Conservation (phyloP, 129 eudicot genomes). For the Flaveria sonorensis region DNA sequence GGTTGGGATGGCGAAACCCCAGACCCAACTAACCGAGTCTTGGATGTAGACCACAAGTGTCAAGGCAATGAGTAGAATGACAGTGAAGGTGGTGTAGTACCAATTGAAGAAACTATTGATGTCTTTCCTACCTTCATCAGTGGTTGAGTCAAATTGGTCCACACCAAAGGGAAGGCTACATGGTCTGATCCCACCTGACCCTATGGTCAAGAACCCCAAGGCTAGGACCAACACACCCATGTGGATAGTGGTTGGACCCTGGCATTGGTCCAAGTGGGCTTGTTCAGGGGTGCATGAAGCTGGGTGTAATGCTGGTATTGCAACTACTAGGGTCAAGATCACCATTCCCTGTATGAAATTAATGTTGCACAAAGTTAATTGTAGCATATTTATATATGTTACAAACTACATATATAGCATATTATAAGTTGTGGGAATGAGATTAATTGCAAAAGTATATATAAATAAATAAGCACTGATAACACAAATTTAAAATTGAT, state of each 20-base stretch:
- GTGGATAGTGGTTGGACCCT: constrained; percentile 54
- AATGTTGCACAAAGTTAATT: neutral
- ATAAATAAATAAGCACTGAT: too few relatives aligned
- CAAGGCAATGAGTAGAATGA: constrained; percentile 54
- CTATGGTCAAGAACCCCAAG: constrained; percentile 57
- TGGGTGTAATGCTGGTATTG: constrained; percentile 56
- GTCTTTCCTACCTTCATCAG: constrained; percentile 78
- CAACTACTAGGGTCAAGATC: constrained; percentile 63
- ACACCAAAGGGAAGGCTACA: constrained; percentile 90
- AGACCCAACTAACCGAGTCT: constrained; percentile 65
- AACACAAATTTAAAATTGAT: too few relatives aligned
- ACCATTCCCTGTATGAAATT: constrained; percentile 64
- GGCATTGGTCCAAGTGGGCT: constrained; percentile 38
- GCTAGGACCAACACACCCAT: constrained; percentile 53
- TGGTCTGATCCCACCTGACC: constrained; percentile 75
- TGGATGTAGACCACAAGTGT: constrained; percentile 85
- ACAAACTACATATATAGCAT: too few relatives aligned
- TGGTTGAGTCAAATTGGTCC: constrained; percentile 83
- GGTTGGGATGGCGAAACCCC: constrained; percentile 73
- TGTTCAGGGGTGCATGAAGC: constrained; percentile 47
- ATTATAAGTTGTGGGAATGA: too few relatives aligned
- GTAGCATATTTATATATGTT: neutral
- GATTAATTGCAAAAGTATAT: too few relatives aligned
- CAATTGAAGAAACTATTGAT: constrained; percentile 91
- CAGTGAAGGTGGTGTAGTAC: constrained; percentile 79